Percentiles rank a stretch among this genome's conserved stretches.
phyloP scores from a whole-genome alignment of 768 basidiomycete species.

The Leccinum ochraceum region DNA sequence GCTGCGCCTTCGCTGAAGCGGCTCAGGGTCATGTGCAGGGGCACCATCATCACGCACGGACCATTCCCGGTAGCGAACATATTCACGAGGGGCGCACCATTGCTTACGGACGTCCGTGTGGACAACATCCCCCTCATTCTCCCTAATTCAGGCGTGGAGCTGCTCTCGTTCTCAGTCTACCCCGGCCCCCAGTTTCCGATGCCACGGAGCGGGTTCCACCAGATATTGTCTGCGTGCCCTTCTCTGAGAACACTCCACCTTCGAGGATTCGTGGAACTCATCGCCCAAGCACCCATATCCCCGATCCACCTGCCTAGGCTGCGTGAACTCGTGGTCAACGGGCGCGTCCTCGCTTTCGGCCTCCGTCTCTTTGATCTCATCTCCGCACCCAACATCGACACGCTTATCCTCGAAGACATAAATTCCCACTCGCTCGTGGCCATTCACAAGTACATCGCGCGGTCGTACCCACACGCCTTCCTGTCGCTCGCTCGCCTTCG shows the following conservation, averaged over 20 bases:
- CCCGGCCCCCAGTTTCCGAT: slow-evolving; percentile 36
- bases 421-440: slow-evolving; percentile 26
- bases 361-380: slow-evolving; percentile 35
- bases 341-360: slow-evolving; percentile 30
- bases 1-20: slow-evolving; percentile 29
- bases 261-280: slow-evolving; percentile 31
- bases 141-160: slow-evolving; percentile 22
- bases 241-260: slow-evolving; percentile 18
- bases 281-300: slow-evolving; percentile 18
- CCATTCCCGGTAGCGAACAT: slow-evolving; percentile 24
- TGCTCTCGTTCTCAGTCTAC: slow-evolving; percentile 35
- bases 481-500: slow-evolving; percentile 30
- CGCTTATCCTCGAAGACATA: slow-evolving; percentile 33
- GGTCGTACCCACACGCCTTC: slow-evolving; percentile 29
- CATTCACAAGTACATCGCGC: slow-evolving; percentile 32
- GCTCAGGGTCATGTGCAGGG: slow-evolving; percentile 33
- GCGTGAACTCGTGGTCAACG: slow-evolving; percentile 34
- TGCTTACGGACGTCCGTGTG: slow-evolving; percentile 34
- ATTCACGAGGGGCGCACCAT: slow-evolving; percentile 35
- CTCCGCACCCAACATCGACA: slow-evolving; percentile 34
- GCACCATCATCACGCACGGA: slow-evolving; percentile 29
- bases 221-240: slow-evolving; percentile 22
- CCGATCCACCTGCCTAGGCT: slow-evolving; percentile 27
- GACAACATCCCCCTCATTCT: slow-evolving; percentile 33
- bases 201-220: slow-evolving; percentile 25